Conservation (phyloP, 192 early-diverging fungal species). For the Pilaira anomala region DNA sequence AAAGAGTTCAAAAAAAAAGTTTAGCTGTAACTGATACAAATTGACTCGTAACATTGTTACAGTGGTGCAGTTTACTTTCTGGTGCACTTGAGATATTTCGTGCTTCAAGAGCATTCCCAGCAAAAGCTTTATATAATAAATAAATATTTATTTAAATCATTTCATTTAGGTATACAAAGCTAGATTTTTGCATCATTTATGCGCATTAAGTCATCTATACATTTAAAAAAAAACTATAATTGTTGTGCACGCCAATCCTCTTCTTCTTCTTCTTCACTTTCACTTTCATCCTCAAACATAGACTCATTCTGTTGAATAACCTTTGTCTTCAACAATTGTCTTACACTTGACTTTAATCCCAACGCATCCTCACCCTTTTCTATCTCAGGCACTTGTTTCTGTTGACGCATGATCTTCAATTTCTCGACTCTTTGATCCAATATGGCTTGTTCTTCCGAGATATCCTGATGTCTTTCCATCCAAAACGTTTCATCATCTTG, state of each 20-base stretch:
- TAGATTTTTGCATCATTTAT: too few relatives aligned
- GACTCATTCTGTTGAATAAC: conserved; percentile 18
- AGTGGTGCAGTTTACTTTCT: too few relatives aligned
- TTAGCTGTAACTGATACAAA: too few relatives aligned
- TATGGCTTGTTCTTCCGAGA: conserved; percentile 28
- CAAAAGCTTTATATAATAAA: too few relatives aligned
- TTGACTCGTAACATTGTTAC: too few relatives aligned
- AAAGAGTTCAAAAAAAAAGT: too few relatives aligned
- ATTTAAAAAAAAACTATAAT: too few relatives aligned
- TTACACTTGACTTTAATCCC: conserved; percentile 26
- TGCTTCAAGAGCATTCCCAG: too few relatives aligned
- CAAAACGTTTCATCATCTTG: conserved; percentile 35
- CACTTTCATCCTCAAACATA: conserved; percentile 26
- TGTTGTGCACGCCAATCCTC: conserved; percentile 38
- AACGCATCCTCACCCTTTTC: conserved; percentile 9
- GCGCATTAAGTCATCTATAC: too few relatives aligned
- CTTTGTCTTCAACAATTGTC: conserved; percentile 22
- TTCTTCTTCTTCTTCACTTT: conserved; percentile 31
- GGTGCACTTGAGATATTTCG: too few relatives aligned
- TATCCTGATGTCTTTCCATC: conserved; percentile 32
- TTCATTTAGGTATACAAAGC: too few relatives aligned
- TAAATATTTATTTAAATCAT: too few relatives aligned
- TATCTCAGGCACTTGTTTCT: not conserved
- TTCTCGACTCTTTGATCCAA: conserved; percentile 25
- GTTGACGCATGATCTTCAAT: conserved; percentile 28